phyloP scores from a whole-genome alignment of 148 eudicot genomes.

The Arbutus unedo region DNA sequence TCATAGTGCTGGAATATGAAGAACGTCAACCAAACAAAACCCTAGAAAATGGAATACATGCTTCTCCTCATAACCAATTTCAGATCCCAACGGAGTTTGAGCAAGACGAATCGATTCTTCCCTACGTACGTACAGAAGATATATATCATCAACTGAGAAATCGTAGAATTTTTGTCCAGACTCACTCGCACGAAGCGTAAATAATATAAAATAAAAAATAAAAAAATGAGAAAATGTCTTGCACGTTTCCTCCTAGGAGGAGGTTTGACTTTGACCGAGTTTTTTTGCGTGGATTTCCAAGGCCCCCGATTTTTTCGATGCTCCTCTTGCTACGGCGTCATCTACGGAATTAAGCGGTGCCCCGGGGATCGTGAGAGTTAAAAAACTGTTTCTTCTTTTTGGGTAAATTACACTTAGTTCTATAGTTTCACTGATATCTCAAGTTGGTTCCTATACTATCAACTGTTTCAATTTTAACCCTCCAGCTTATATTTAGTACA shows the following conservation, averaged over 20 bases:
- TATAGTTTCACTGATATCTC: too few relatives aligned
- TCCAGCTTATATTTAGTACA: too few relatives aligned
- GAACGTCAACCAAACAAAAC: slow-evolving; percentile 8
- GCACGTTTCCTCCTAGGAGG: neutral
- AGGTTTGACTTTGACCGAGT: neutral
- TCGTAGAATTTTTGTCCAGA: neutral
- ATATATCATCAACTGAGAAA: neutral
- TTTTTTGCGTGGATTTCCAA: neutral
- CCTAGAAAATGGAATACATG: slow-evolving; percentile 6
- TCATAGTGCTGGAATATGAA: slow-evolving; percentile 19
- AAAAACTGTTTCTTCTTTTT: too few relatives aligned
- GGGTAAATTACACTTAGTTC: too few relatives aligned
- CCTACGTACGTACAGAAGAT: neutral
- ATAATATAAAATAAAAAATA: neutral
- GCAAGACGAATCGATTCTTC: neutral
- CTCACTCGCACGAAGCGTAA: neutral
- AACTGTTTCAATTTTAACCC: too few relatives aligned
- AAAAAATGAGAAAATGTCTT: fast-evolving
- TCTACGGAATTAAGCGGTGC: neutral
- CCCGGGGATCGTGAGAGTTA: too few relatives aligned
- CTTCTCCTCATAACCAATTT: neutral
- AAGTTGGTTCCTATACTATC: too few relatives aligned
- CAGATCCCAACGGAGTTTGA: neutral
- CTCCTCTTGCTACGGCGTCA: neutral
- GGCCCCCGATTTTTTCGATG: neutral